Conservation (phyloP, 805 yeast species). For the Candida rishiriensis region DNA sequence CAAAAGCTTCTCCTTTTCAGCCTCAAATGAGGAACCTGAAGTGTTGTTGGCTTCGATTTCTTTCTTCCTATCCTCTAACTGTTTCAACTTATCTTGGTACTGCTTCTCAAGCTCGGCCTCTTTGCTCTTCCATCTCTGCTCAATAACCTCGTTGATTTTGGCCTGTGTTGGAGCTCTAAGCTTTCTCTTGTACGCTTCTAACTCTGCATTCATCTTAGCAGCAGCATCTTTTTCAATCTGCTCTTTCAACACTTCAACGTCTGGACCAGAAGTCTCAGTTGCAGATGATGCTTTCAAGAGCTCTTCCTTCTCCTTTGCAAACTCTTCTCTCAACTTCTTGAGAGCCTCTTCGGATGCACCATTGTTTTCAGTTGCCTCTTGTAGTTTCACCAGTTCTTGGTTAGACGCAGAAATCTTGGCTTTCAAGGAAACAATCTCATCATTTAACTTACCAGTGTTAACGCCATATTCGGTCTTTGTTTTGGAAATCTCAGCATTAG, state of each 20-base stretch:
- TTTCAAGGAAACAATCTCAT: constrained; percentile 15
- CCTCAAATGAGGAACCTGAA: constrained; percentile 7
- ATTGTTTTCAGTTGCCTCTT: not conserved
- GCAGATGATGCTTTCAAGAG: constrained; percentile 16
- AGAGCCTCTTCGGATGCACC: constrained; percentile 1
- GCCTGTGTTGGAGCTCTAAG: constrained; percentile 37
- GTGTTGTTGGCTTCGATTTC: constrained; percentile 1
- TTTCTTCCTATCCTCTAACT: constrained; percentile 12
- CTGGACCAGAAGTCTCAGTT: constrained; percentile 17
- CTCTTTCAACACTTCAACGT: constrained; percentile 21
- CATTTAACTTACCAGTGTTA: constrained; percentile 9
- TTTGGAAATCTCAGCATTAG: constrained; percentile 11
- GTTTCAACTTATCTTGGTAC: constrained; percentile 20
- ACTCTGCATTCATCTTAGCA: constrained; percentile 27
- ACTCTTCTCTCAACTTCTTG: constrained; percentile 17
- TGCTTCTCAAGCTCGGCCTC: constrained; percentile 32
- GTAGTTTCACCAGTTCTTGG: constrained; percentile 2
- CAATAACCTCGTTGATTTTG: constrained; percentile 32
- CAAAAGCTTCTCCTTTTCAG: constrained; percentile 15
- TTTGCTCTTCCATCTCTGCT: constrained; percentile 30
- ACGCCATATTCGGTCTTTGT: constrained; percentile 13
- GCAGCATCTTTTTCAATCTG: constrained; percentile 27
- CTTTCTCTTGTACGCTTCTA: constrained; percentile 29
- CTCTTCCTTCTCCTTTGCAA: constrained; percentile 16
- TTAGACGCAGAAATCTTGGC: constrained; percentile 11